A percentile compares a stretch with the other conserved stretches of the same genome.
Conservation (phyloP, 306 rosid genomes). For the Glycine tomentella region DNA sequence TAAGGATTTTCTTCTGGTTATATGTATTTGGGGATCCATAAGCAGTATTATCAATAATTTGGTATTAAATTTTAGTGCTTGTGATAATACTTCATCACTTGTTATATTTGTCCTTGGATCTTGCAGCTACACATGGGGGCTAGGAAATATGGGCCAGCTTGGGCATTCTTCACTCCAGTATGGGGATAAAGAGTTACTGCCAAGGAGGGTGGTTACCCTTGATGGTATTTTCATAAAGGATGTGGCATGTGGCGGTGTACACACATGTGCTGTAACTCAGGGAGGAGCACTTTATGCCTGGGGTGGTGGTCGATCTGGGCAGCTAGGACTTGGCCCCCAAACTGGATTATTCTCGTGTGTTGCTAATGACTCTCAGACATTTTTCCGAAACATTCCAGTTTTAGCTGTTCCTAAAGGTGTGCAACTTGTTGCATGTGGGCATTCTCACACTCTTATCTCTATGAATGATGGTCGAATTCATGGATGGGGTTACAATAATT, state of each 20-base stretch:
- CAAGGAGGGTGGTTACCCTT: constrained; percentile 90
- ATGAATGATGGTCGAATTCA: constrained; percentile 83
- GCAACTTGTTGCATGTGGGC: constrained; percentile 87
- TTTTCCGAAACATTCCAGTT: constrained; percentile 78
- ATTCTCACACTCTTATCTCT: constrained; percentile 83
- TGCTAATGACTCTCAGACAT: constrained; percentile 62
- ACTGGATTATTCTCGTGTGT: constrained; percentile 83
- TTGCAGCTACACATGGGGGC: constrained; percentile 93
- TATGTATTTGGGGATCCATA: constrained; percentile 20
- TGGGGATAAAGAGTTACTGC: constrained; percentile 84
- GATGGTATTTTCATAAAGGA: constrained; percentile 69
- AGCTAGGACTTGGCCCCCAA: constrained; percentile 91
- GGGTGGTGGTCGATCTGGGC: constrained; percentile 97
- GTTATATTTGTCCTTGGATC: constrained; percentile 43
- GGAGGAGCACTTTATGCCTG: constrained; percentile 90
- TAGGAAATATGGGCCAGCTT: constrained; percentile 96
- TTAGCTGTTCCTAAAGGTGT: constrained; percentile 84
- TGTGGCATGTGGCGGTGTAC: constrained; percentile 90
- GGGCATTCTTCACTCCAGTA: constrained; percentile 93
- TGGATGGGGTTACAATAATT: constrained; percentile 98
- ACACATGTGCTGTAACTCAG: constrained; percentile 82
- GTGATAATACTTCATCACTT: constrained; percentile 33
- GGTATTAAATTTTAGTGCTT: neutral
- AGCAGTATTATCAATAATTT: neutral
- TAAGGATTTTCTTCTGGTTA: constrained; percentile 16